These are phyloP conservation scores for Sordariomycetes sp. DNA, from an alignment of 2,329 filamentous ascomycete species.

Conservation along the genomic window DNA sequence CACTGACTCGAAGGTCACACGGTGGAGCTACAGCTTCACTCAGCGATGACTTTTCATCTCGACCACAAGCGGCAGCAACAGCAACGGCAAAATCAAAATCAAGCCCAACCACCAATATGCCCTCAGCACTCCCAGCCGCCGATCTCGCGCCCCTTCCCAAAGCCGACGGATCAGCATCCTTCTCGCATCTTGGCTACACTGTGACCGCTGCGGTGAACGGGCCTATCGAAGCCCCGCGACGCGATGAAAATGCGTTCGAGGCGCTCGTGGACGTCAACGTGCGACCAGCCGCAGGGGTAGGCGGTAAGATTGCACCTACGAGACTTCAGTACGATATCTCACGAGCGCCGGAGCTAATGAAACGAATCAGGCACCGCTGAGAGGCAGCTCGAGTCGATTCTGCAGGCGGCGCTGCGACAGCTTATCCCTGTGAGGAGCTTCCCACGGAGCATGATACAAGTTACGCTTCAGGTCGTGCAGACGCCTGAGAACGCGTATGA, in stretches of 20 bases:
- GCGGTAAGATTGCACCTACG: conserved; percentile 42
- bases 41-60: no score
- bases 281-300: conserved; percentile 75
- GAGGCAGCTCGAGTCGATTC: conserved; percentile 70
- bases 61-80: no score
- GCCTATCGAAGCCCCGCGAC: conserved; percentile 78
- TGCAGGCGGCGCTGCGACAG: conserved; percentile 64
- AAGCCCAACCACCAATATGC: conserved; percentile 9
- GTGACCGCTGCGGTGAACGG: conserved; percentile 85
- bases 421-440: conserved; percentile 68
- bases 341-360: background rate
- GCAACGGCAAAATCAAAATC: background rate
- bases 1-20: no score
- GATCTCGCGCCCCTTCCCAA: conserved; percentile 53
- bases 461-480: conserved; percentile 68
- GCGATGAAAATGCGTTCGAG: conserved; percentile 88
- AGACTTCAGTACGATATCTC: conserved; percentile 2
- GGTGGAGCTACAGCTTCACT: no score
- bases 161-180: conserved; percentile 73
- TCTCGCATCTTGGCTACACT: conserved; percentile 66
- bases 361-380: conserved; percentile 55
- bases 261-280: conserved; percentile 85
- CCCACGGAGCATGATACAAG: conserved; percentile 68
- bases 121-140: conserved; percentile 37
- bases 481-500: conserved; percentile 59